These are phyloP conservation scores for Pisolithus tinctorius DNA, from an alignment of 768 basidiomycete genomes.

Conservation along the genomic window DNA sequence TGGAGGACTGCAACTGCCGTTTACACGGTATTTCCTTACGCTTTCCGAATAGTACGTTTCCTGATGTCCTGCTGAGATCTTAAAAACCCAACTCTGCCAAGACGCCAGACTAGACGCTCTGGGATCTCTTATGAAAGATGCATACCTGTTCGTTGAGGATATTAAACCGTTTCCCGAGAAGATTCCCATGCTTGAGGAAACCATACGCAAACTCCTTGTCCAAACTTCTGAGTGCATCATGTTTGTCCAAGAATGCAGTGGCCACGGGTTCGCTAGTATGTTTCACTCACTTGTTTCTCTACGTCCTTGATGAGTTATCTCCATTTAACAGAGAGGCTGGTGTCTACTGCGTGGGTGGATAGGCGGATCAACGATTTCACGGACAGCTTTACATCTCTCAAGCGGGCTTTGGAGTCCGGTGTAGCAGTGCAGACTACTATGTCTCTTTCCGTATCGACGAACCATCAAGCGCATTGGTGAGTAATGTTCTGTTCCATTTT, in stretches of 20 bases:
- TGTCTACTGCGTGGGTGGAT: conserved; percentile 14
- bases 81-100: conserved; percentile 23
- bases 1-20: conserved; percentile 23
- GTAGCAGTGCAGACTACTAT: conserved; percentile 18
- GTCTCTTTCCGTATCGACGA: conserved; percentile 25
- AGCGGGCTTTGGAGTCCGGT: conserved; percentile 20
- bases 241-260: conserved; percentile 31
- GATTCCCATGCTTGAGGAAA: conserved; percentile 22
- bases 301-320: conserved; percentile 1
- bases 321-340: conserved; percentile 11
- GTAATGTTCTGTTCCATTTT: not conserved
- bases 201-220: conserved; percentile 18
- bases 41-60: not conserved
- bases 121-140: conserved; percentile 22
- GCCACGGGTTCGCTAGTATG: conserved; percentile 29
- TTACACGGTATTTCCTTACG: conserved; percentile 16
- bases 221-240: conserved; percentile 32
- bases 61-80: conserved; percentile 16
- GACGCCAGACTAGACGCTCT: conserved; percentile 22
- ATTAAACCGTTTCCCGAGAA: conserved; percentile 22
- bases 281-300: not conserved
- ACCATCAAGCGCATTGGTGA: conserved; percentile 20
- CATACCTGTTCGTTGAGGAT: conserved; percentile 26
- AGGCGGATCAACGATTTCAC: conserved; percentile 15
- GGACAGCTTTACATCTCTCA: conserved; percentile 17